These are phyloP conservation scores for Warburgia ugandensis DNA, from an alignment of 164 flowering plant species.

Conservation along the genomic window DNA sequence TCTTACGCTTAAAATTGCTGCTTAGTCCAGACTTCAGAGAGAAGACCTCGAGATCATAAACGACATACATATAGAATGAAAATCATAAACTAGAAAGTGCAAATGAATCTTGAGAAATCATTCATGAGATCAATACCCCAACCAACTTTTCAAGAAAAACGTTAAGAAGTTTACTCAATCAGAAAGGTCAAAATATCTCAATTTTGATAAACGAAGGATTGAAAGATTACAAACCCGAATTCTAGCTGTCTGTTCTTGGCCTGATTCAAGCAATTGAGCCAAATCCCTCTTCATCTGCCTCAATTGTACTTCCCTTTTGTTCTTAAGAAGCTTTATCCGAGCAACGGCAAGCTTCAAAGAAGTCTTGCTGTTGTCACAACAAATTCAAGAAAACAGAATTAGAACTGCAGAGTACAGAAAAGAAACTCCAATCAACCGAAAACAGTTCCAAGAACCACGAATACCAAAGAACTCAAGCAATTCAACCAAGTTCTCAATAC, in stretches of 20 bases:
- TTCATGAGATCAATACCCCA: no score
- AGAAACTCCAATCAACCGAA: constrained; percentile 13
- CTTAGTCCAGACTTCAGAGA: no score
- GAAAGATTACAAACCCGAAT: constrained; percentile 64
- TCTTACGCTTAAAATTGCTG: no score
- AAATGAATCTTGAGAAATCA: no score
- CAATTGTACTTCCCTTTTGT: constrained; percentile 59
- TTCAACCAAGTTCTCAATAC: neutral
- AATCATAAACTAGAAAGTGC: no score
- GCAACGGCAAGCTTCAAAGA: constrained; percentile 67
- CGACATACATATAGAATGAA: no score
- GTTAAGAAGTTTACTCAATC: no score
- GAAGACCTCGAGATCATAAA: no score
- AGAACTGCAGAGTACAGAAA: neutral
- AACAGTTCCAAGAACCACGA: constrained; percentile 5
- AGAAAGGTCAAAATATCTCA: no score
- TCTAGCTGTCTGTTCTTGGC: constrained; percentile 72
- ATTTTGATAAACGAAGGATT: no score
- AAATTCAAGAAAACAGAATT: neutral
- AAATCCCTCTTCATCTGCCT: constrained; percentile 71
- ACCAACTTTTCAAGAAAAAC: no score
- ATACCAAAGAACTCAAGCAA: neutral
- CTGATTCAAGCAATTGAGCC: constrained; percentile 79
- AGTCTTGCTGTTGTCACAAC: constrained; percentile 57
- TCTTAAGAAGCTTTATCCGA: constrained; percentile 78